phyloP scores from a whole-genome alignment of 169 alveolate species.

The Plasmodium blacklocki region DNA sequence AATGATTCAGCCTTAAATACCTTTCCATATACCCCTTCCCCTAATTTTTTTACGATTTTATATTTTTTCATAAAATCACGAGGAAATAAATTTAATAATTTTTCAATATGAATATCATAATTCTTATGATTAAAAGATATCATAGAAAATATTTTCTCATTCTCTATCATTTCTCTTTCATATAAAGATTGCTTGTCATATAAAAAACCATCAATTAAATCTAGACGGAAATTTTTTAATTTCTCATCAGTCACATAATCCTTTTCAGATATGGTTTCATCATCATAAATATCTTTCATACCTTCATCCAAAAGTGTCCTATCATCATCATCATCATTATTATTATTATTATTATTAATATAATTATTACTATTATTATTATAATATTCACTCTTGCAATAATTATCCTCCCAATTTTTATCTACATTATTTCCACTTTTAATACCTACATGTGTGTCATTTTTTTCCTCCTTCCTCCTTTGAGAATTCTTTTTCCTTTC shows the following conservation, averaged over 20 bases:
- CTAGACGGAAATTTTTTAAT: conserved; percentile 30
- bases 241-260: conserved; percentile 66
- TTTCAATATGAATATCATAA: conserved; percentile 34
- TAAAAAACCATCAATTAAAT: conserved; percentile 38
- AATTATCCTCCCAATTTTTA: too few relatives aligned
- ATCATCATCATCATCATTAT: neutral
- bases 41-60: conserved; percentile 79
- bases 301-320: neutral
- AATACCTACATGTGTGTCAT: too few relatives aligned
- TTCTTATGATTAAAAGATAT: conserved; percentile 46
- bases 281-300: neutral
- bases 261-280: conserved; percentile 12
- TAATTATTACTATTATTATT: neutral
- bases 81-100: conserved; percentile 63
- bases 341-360: neutral
- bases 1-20: conserved; percentile 79
- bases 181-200: conserved; percentile 67
- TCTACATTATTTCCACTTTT: too few relatives aligned
- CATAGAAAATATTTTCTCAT: conserved; percentile 42
- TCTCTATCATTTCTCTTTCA: conserved; percentile 66
- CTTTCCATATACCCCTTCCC: conserved; percentile 88
- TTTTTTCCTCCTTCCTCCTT: neutral
- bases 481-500: neutral
- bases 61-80: conserved; percentile 73
- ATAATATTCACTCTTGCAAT: neutral